phyloP scores from a whole-genome alignment of 2,329 filamentous ascomycete genomes.

The Stagonosporopsis vannaccii region DNA sequence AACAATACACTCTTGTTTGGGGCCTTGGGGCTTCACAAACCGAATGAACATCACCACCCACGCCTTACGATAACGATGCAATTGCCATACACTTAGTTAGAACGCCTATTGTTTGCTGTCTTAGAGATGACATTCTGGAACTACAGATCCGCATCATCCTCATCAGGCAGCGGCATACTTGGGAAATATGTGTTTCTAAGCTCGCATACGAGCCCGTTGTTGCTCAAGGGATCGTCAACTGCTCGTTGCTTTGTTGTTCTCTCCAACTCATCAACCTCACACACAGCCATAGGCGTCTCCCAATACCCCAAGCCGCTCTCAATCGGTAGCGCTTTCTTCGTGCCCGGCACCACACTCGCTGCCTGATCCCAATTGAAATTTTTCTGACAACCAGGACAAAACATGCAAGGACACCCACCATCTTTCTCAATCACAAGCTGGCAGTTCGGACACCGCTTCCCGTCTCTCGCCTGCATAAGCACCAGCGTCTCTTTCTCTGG shows the following conservation, averaged over 20 bases:
- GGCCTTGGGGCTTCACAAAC: constrained; percentile 25
- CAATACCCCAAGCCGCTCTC: neutral
- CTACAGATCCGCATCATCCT: constrained; percentile 5
- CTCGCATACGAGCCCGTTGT: neutral
- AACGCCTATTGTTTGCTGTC: neutral
- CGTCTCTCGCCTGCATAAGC: constrained; percentile 35
- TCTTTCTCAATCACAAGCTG: constrained; percentile 41
- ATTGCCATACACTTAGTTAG: too few relatives aligned
- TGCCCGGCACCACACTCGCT: constrained; percentile 30
- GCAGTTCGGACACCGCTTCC: constrained; percentile 41
- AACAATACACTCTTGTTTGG: constrained; percentile 34
- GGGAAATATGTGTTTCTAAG: neutral
- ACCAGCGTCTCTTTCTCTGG: constrained; percentile 31
- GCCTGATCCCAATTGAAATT: constrained; percentile 40
- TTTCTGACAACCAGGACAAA: constrained; percentile 32
- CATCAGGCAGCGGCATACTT: constrained; percentile 1
- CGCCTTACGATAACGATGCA: too few relatives aligned
- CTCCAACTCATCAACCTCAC: constrained; percentile 11
- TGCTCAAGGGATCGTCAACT: neutral
- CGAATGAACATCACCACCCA: neutral
- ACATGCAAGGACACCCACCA: constrained; percentile 38
- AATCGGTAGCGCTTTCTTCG: constrained; percentile 19
- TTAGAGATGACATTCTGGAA: neutral
- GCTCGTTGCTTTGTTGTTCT: neutral
- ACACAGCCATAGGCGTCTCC: constrained; percentile 2